Base-by-base conservation (phyloP, 2,329 filamentous ascomycete species). In the Clarireedia sp. region DNA sequence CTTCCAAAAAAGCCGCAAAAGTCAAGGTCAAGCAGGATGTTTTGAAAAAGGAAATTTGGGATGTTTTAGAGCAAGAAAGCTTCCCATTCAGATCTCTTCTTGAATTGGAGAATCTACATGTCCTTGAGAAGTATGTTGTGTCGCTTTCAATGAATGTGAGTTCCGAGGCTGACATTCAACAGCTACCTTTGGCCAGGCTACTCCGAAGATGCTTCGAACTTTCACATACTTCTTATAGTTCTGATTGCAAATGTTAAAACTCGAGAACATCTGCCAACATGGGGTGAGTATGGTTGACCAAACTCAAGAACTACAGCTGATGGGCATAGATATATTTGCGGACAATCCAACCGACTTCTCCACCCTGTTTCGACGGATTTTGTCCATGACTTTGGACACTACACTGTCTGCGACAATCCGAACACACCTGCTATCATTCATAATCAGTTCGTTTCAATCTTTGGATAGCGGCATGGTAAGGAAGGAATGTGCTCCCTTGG, bases 121-220 rank as follows among this genome's bases (percentile, higher is more conserved):
- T 91, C 43, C 73, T 99, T 57, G 94, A 99, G 71, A 87, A 80
- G 85, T 88, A 73, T 19, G 73, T 60, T 33, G 29, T 33, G 29
- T 33, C 29, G 29, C 29, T 33, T 33, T 12, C 10, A 33, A 33
- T 33, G 10, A 33, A 12, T 33, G 10, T 10, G 29, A 33, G 10
- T 14, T 33, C 29, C 29, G 3, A 33, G 10, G 29, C 29, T 33
- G 29, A 33, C 12, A 36, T 54, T 68, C 72, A 56, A 72, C 58
- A 89, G 89, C 67, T 97, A 95, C 68, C 79, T 99, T 26, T 99
- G 94, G 94, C 94, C 94, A 46, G 89, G 87, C 51, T 99, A 95
- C 69, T 84, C 81, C 12, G 89, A 95, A 61, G 85, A 94, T 65
- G 83, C 90, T 3, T 95, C 92, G 33, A 95, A 99, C 70, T 86